Evolutionary conservation across 2,329 filamentous ascomycete species (phyloP), one percentile per base, ranked within the genome.

Genomic region (Cercospora sp.): DNA sequence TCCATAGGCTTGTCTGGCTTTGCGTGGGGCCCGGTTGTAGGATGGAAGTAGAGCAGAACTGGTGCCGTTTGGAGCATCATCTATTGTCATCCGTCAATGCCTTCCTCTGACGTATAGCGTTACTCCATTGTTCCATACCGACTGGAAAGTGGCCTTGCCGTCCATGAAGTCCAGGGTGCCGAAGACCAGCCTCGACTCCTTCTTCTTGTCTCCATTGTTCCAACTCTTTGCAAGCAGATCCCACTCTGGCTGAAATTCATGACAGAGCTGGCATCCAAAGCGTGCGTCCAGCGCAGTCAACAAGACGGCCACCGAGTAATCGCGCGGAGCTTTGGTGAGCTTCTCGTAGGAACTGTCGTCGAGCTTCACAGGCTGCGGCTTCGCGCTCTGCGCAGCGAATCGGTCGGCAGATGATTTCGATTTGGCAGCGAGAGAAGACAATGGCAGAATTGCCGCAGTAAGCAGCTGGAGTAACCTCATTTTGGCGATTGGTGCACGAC

Each of bases 211-310:
- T 7, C 92, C 93, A 79, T 91, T 93, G 70, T 85, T 85, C 95
- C 95, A 99, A 81, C 91, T 95, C 80, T 89, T 91, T 64, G 88
- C 88, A 64, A 99, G 82, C 64, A 98, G 80, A 65, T 96, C 91
- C 91, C 93, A 99, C 81, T 99, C 95, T 1, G 94, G 91, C 79
- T 97, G 91, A 80, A 99, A 97, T 63, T 97, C 92, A 63, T 89
- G 87, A 80, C 95, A 99, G 60, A 98, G 84, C 72, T 89, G 84
- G 79, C 95, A 99, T 68, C 91, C 92, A 78, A 92, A 97, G 67
- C 92, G 88, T 33, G 89, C 77, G 73, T 97, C 94, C 75, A 94
- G 82, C 42, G 95, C 95, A 1, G 95, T 99, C 72, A 99, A 83
- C 13, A 99, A 87, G 3, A 99, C 87, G 2, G 89, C 90, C 30